Conservation (phyloP, 768 basidiomycete species). For the Rhodotorula diobovata region DNA sequence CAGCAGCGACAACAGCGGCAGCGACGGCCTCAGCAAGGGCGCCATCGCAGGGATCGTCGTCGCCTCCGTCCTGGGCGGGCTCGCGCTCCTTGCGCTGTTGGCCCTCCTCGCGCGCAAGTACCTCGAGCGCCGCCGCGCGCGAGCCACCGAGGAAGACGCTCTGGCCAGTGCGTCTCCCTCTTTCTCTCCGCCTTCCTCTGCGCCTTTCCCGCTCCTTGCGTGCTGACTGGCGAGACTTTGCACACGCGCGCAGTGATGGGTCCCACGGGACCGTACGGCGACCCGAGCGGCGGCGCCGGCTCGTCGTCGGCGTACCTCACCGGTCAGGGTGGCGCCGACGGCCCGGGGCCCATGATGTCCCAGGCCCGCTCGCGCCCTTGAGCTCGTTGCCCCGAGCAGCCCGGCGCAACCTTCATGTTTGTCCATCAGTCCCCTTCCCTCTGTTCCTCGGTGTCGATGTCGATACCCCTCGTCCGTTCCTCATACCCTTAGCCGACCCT, state of each 20-base stretch:
- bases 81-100: not conserved
- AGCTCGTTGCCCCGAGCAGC: too few relatives aligned
- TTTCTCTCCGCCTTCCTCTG: too few relatives aligned
- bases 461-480: too few relatives aligned
- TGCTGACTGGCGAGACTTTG: not conserved
- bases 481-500: too few relatives aligned
- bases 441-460: too few relatives aligned
- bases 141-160: not conserved
- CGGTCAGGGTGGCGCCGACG: not conserved
- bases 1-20: not conserved
- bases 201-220: not conserved
- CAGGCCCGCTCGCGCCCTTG: not conserved
- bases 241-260: not conserved
- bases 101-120: not conserved
- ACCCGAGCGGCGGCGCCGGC: not conserved
- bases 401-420: too few relatives aligned
- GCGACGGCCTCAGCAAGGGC: not conserved
- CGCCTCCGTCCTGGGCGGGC: not conserved
- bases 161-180: not conserved
- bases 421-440: too few relatives aligned
- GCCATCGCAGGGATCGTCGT: constrained; percentile 2
- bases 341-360: not conserved
- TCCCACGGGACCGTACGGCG: not conserved
- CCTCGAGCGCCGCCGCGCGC: not conserved
- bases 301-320: not conserved